Evolutionary conservation across 805 yeast species (phyloP).

Genomic region (Candida orba): DNA sequence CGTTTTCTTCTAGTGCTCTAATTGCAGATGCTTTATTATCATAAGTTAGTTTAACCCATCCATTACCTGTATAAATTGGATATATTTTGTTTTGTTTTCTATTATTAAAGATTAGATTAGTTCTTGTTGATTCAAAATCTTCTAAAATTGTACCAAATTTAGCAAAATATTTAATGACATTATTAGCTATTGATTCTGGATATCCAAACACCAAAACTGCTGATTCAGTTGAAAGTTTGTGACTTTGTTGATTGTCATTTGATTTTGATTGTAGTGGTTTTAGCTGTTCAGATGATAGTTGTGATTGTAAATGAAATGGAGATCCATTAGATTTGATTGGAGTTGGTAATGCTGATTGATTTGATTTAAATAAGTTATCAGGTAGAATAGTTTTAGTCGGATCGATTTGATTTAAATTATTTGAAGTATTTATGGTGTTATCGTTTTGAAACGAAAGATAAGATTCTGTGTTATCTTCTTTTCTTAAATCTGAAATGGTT

Average conservation of each 20-base stretch:
- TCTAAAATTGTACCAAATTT: conserved; percentile 78
- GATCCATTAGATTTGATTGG: conserved; percentile 12
- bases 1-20: conserved; percentile 82
- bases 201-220: conserved; percentile 87
- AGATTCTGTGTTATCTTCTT: conserved; percentile 27
- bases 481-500: conserved; percentile 34
- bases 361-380: too few species aligned
- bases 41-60: conserved; percentile 90
- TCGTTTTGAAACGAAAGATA: conserved; percentile 8
- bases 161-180: conserved; percentile 63
- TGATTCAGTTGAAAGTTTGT: conserved; percentile 31
- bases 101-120: conserved; percentile 17
- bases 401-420: not conserved
- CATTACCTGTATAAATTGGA: conserved; percentile 78
- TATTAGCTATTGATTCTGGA: conserved; percentile 64
- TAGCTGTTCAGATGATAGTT: too few species aligned
- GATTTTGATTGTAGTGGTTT: conserved; percentile 1
- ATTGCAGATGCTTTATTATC: conserved; percentile 67
- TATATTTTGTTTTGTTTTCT: conserved; percentile 25
- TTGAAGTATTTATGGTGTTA: not conserved
- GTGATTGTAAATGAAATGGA: not conserved
- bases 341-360: conserved; percentile 13
- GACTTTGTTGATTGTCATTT: not conserved
- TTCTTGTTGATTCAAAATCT: conserved; percentile 45
- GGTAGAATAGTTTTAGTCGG: too few species aligned